phyloP scores from a whole-genome alignment of 2,329 filamentous ascomycete genomes.

The Pseudogymnoascus sp. region DNA sequence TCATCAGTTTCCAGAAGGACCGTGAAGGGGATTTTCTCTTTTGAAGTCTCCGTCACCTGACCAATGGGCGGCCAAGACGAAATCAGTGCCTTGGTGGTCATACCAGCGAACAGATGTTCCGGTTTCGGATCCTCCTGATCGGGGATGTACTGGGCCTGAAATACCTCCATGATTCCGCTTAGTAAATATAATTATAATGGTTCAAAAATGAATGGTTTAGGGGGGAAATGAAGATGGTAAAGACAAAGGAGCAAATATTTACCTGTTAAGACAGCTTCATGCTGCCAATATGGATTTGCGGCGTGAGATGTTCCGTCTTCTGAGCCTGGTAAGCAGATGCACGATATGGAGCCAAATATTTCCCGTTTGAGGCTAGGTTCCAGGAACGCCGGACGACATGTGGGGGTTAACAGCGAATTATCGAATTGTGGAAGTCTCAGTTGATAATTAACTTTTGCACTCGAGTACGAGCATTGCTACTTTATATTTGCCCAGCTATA shows the following conservation, averaged over 20 bases:
- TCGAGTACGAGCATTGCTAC: neutral
- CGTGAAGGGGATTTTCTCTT: conserved; percentile 47
- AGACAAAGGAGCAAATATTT: conserved; percentile 3
- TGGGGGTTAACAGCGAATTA: neutral
- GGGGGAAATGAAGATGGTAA: conserved; percentile 7
- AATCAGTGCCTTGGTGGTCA: conserved; percentile 41
- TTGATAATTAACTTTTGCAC: neutral
- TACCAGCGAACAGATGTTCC: neutral
- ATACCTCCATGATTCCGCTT: conserved; percentile 23
- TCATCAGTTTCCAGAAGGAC: conserved; percentile 60
- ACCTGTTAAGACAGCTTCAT: neutral
- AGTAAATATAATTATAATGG: conserved; percentile 14
- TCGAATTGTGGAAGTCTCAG: neutral
- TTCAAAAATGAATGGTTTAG: neutral
- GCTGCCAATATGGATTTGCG: neutral
- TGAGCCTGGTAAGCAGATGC: conserved; percentile 1
- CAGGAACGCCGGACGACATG: neutral
- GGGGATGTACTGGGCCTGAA: conserved; percentile 26
- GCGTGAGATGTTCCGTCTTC: conserved; percentile 2
- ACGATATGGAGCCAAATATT: conserved; percentile 2
- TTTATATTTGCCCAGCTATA: neutral
- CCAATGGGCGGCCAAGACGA: conserved; percentile 64
- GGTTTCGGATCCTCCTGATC: conserved; percentile 32
- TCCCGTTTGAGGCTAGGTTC: conserved; percentile 1
- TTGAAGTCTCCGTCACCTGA: conserved; percentile 56